Evolutionary conservation across 139 green algal genomes (phyloP).

Genomic region (Volvox reticuliferus): DNA sequence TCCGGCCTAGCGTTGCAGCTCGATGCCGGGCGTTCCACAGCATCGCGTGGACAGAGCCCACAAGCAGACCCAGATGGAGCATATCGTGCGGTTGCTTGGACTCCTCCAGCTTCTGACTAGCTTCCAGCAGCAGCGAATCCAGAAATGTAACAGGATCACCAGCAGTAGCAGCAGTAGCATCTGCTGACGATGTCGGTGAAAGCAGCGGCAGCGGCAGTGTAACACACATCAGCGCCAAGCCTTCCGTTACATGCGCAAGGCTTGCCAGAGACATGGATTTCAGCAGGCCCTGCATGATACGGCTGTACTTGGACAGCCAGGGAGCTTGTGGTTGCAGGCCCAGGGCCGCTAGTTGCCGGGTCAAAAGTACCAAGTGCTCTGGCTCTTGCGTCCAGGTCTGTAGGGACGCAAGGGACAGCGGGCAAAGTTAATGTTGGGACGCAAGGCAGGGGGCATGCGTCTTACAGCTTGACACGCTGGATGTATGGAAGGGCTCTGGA

Average conservation of each 20-base stretch:
- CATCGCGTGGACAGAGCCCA: conserved; percentile 17
- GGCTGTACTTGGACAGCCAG: not conserved
- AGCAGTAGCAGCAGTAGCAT: too few relatives aligned
- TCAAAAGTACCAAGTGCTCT: not conserved
- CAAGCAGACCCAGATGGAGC: conserved; percentile 15
- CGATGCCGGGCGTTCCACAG: not conserved
- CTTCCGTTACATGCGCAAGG: not conserved
- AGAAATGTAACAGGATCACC: not conserved
- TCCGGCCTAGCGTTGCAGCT: not conserved
- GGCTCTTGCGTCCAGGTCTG: not conserved
- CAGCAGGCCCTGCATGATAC: not conserved
- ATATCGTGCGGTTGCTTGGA: not conserved
- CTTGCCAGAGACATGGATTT: not conserved
- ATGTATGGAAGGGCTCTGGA: too few relatives aligned
- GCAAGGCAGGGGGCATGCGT: not conserved
- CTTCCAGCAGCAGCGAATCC: not conserved
- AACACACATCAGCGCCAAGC: conserved; percentile 6
- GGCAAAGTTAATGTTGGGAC: too few relatives aligned
- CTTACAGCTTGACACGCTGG: too few relatives aligned
- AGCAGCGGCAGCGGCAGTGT: not conserved
- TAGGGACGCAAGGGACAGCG: not conserved
- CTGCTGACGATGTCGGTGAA: not conserved
- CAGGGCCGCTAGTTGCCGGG: not conserved
- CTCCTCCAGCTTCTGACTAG: too few relatives aligned
- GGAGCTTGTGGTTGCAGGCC: not conserved